Base-by-base conservation (phyloP, 202 grass and related monocot species). In the Setaria italica region DNA sequence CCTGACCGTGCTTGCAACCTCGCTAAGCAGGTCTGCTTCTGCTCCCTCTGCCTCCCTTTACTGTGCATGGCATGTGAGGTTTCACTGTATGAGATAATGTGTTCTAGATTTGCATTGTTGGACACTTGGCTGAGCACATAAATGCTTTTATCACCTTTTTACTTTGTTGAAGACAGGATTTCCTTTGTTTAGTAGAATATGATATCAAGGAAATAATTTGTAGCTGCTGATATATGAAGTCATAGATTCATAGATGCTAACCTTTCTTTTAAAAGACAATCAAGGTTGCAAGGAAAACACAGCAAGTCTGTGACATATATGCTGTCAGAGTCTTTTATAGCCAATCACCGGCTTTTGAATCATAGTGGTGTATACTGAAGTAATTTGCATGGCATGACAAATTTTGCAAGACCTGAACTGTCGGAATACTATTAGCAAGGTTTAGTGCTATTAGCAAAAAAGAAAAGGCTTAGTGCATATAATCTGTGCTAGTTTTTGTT, bases 1-100 rank as follows among this genome's bases (percentile, higher is more conserved):
- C 89, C 89, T 80, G 94, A 95, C 64, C 88, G 91, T 60, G 94
- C 94, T 46, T 95, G 93, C 83, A 87, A 86, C 82, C 93, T 95
- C 59, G 93, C 93, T 2, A 95, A 95, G 53, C 93, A 95, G 90
- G 93, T 95, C 6, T 74, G n/a, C 63, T 65, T n/a, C 37, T 34
- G n/a, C 10, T 92, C 32, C 16, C 30, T 30, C 20, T 11, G 2
- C 29, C 35, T 62, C 7, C 6, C 53, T 70, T 72, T 25, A 82
- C 29, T 17, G 4, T 12, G 39, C 25, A 62, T 58, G 63, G n/a
- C 56, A 77, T 58, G 15, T 68, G 17, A 7, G 0, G 14, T 47
- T 39, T 39, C 7, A 1, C 20, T 45, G 1, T 37, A n/a, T 56
- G 66, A 3, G 35, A 71, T 60, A 2, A 10, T 7, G 5, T 83